These are phyloP conservation scores for Arthrobotrys sphaeroides DNA, from an alignment of 2,329 filamentous ascomycete species.

Conservation along the genomic window DNA sequence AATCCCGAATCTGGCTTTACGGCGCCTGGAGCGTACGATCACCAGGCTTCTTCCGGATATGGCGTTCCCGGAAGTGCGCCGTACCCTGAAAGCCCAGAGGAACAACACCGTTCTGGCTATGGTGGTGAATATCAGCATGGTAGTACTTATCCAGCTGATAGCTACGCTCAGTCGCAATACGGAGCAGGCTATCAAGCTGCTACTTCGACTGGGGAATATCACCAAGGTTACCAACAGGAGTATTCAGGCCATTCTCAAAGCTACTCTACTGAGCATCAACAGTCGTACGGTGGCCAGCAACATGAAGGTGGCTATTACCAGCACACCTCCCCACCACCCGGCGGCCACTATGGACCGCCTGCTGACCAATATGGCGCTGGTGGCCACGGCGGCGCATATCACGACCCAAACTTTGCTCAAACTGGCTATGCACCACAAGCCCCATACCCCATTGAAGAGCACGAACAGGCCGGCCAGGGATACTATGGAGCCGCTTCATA, in stretches of 20 bases:
- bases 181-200: conserved; percentile 12
- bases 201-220: conserved; percentile 2
- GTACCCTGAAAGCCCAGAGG: conserved; percentile 40
- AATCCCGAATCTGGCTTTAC: conserved; percentile 19
- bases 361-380: conserved; percentile 1
- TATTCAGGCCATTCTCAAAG: conserved; percentile 30
- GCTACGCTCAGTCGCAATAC: conserved; percentile 39
- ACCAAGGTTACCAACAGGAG: conserved; percentile 16
- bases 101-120: conserved; percentile 36
- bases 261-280: conserved; percentile 22
- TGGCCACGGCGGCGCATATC: conserved; percentile 12
- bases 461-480: conserved; percentile 5
- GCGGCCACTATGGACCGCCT: conserved; percentile 37
- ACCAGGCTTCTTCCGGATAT: conserved; percentile 14
- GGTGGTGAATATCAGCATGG: conserved; percentile 36
- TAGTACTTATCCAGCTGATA: conserved; percentile 39
- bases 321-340: conserved; percentile 35
- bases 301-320: conserved; percentile 35
- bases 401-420: conserved; percentile 26
- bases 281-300: conserved; percentile 1
- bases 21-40: conserved; percentile 33
- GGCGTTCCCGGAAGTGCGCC: conserved; percentile 25
- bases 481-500: conserved; percentile 30
- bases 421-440: conserved; percentile 32
- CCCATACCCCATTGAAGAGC: conserved; percentile 31